Conservation (phyloP, 139 green algal genomes). For the Picochlorum sp. region DNA sequence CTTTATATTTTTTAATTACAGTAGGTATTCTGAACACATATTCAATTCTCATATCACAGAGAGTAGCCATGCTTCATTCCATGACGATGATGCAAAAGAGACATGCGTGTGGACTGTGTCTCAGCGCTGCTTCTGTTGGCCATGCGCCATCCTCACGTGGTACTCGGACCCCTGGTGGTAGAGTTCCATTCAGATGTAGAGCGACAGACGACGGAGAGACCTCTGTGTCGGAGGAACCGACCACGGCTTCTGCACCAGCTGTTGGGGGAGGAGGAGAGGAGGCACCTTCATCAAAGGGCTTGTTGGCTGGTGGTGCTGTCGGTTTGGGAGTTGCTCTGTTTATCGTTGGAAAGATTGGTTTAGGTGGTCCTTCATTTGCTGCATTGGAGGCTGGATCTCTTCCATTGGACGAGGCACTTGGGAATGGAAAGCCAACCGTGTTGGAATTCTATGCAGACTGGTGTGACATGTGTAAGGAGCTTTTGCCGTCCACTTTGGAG, state of each 20-base stretch:
- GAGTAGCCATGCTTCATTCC: too few relatives aligned
- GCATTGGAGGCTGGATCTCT: conserved; percentile 50
- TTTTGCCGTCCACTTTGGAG: conserved; percentile 56
- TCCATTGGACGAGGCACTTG: conserved; percentile 64
- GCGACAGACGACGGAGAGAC: too few relatives aligned
- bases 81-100: too few relatives aligned
- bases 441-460: conserved; percentile 86
- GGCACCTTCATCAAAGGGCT: conserved; percentile 5
- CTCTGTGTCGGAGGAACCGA: background rate
- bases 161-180: too few relatives aligned
- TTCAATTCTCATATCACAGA: too few relatives aligned
- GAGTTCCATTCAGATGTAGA: too few relatives aligned
- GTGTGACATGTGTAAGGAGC: conserved; percentile 60
- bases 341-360: conserved; percentile 31
- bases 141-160: too few relatives aligned
- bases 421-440: conserved; percentile 74
- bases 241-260: background rate
- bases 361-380: conserved; percentile 43
- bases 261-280: background rate
- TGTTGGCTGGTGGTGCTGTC: conserved; percentile 49
- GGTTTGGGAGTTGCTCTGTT: conserved; percentile 52
- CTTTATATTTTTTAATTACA: too few relatives aligned
- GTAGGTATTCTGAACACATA: too few relatives aligned
- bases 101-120: too few relatives aligned
- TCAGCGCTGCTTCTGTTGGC: too few relatives aligned